Evolutionary conservation across 176 grass and related monocot species (phyloP).

Genomic region (Saccharum spontaneum): DNA sequence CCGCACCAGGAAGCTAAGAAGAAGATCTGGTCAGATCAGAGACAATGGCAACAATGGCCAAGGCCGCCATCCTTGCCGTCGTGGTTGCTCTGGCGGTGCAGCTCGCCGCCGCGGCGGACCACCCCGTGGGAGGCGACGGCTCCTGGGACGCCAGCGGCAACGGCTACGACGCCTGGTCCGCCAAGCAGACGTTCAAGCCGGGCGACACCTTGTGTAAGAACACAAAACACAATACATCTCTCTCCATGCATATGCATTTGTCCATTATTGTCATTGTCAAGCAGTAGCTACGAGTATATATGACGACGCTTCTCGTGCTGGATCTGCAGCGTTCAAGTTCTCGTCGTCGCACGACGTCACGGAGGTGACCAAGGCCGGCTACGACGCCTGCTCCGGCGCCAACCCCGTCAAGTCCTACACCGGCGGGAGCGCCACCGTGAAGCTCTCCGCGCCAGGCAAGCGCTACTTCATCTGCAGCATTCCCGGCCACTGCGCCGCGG

Average conservation of each 20-base stretch:
- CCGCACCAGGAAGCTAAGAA: neutral
- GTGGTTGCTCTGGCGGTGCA: slow-evolving; percentile 24
- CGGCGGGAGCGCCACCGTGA: slow-evolving; percentile 36
- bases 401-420: slow-evolving; percentile 34
- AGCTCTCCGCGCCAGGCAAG: slow-evolving; percentile 48
- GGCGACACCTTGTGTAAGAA: slow-evolving; percentile 43
- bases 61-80: slow-evolving; percentile 8
- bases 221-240: too few species aligned
- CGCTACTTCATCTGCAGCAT: slow-evolving; percentile 86
- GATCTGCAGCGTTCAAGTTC: neutral
- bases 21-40: neutral
- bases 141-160: slow-evolving; percentile 35
- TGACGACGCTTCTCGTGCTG: neutral
- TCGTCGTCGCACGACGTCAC: slow-evolving; percentile 52
- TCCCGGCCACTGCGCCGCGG: slow-evolving; percentile 55
- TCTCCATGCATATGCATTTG: too few species aligned
- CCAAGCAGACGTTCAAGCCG: slow-evolving; percentile 18
- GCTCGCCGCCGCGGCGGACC: slow-evolving; percentile 23
- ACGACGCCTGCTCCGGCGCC: slow-evolving; percentile 60
- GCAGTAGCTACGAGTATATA: too few species aligned
- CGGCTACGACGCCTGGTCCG: slow-evolving; percentile 34
- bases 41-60: slow-evolving; percentile 17
- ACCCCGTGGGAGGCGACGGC: slow-evolving; percentile 38
- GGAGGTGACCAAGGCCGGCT: slow-evolving; percentile 61
- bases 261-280: too few species aligned